Conservation (phyloP, 225 moss, liverwort and hornwort genomes). For the Neckera pumila region DNA sequence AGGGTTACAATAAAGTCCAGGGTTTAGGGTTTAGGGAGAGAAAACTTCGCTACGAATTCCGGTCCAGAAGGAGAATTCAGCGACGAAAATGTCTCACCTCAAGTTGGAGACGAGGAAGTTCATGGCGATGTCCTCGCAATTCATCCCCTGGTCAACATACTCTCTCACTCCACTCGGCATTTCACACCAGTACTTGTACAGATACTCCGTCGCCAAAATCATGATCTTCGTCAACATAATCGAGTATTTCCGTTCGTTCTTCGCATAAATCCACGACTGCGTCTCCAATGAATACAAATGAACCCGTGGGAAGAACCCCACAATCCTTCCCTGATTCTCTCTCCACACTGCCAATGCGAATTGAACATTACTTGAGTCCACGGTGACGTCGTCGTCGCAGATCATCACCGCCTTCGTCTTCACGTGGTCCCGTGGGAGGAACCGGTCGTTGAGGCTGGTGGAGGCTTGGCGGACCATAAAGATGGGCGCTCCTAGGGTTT, state of each 20-base stretch:
- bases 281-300: slow-evolving; percentile 51
- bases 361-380: slow-evolving; percentile 42
- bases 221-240: slow-evolving; percentile 90
- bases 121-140: slow-evolving; percentile 99
- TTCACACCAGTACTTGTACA: slow-evolving; percentile 75
- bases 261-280: slow-evolving; percentile 71
- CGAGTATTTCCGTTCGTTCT: slow-evolving; percentile 52
- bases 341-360: slow-evolving; percentile 77
- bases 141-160: slow-evolving; percentile 79
- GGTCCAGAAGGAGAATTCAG: neutral
- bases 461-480: slow-evolving; percentile 63
- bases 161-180: slow-evolving; percentile 71
- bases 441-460: slow-evolving; percentile 74
- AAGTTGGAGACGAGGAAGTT: slow-evolving; percentile 80
- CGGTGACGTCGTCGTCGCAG: slow-evolving; percentile 87
- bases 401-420: slow-evolving; percentile 81
- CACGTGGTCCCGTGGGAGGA: slow-evolving; percentile 60
- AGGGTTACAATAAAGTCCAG: neutral
- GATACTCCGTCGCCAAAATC: slow-evolving; percentile 78
- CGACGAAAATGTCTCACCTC: slow-evolving; percentile 8
- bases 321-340: slow-evolving; percentile 59
- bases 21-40: neutral
- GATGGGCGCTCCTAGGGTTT: slow-evolving; percentile 53
- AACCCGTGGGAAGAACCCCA: slow-evolving; percentile 78
- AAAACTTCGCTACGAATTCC: neutral